Evolutionary conservation across 1,139 yeast genomes (phyloP).

Genomic region (Pichia sp.): DNA sequence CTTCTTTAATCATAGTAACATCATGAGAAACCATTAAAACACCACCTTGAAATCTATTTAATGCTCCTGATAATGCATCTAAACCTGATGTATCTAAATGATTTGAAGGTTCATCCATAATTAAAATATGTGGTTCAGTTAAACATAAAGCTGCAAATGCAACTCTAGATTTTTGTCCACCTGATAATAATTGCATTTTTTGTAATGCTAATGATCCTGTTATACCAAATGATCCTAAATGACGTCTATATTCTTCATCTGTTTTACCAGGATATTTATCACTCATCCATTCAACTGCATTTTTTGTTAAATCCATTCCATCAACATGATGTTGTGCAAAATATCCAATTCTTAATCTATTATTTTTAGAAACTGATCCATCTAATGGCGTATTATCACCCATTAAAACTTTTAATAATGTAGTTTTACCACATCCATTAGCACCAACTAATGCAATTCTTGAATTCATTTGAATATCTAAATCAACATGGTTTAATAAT

Average conservation of each 20-base stretch:
- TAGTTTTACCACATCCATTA: constrained; percentile 98
- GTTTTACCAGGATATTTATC: constrained; percentile 84
- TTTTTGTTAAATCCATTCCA: constrained; percentile 82
- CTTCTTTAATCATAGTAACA: constrained; percentile 79
- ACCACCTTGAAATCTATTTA: constrained; percentile 87
- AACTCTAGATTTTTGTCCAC: constrained; percentile 98
- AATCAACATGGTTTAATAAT: constrained; percentile 65
- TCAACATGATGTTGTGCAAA: constrained; percentile 99
- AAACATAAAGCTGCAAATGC: constrained; percentile 95
- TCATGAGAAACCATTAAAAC: constrained; percentile 97
- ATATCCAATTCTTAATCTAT: constrained; percentile 87
- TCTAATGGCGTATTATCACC: constrained; percentile 64
- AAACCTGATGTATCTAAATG: constrained; percentile 98
- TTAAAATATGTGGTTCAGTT: constrained; percentile 83
- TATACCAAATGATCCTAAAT: constrained; percentile 93
- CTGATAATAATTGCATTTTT: constrained; percentile 82
- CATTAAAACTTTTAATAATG: constrained; percentile 78
- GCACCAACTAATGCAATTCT: constrained; percentile 97
- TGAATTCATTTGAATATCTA: constrained; percentile 89
- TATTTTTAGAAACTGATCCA: constrained; percentile 75
- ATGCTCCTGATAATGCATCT: constrained; percentile 89
- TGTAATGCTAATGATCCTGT: constrained; percentile 92
- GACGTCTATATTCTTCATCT: constrained; percentile 96
- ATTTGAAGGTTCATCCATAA: constrained; percentile 96
- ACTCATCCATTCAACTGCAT: constrained; percentile 95